Base-by-base conservation (phyloP, 2,329 filamentous ascomycete species). In the Talaromyces sp. region DNA sequence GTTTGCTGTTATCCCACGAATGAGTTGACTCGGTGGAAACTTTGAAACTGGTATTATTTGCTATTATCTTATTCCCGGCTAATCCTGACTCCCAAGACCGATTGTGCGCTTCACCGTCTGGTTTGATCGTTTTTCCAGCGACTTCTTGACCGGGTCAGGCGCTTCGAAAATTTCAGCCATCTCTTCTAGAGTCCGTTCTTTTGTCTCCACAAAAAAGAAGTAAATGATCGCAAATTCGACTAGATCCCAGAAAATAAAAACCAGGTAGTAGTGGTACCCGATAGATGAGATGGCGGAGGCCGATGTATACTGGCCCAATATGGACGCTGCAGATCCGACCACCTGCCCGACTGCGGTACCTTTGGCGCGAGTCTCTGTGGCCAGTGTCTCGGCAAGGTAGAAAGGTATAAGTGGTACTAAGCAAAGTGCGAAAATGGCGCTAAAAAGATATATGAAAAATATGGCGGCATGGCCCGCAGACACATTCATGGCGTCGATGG, bases 401-500 rank as follows among this genome's bases (percentile, higher is more conserved):
- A 62, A 62, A 11, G 60, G 56, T n/a, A 62, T 39, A 39, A 62
- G 56, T 6, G 60, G 60, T 49, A 58, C 60, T n/a, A 62, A 22
- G 39, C 60, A 62, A 22, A 79, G 68, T 4, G 77, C 76, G 47
- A 78, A 79, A 11, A 74, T 71, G 11, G 72, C 76, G 30, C 78
- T 73, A 58, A 77, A 78, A 10, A 79, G 64, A 61, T 79, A 80
- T 4, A 78, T 71, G 71, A 80, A 77, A 2, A 71, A 74, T 0
- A 76, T 73, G 0, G 78, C 78, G 2, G 71, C 77, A 19, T 77
- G 75, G 6, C 76, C 78, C 0, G 74, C 71, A 0, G 67, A 39
- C 8, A n/a, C 47, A 27, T 58, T 62, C 22, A 51, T 27, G n/a
- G 22, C 17, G 3, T 62, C 60, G 3, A 62, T 39, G 9, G 60